phyloP scores from a whole-genome alignment of 768 basidiomycete species.

The Hypsizygus marmoreus region DNA sequence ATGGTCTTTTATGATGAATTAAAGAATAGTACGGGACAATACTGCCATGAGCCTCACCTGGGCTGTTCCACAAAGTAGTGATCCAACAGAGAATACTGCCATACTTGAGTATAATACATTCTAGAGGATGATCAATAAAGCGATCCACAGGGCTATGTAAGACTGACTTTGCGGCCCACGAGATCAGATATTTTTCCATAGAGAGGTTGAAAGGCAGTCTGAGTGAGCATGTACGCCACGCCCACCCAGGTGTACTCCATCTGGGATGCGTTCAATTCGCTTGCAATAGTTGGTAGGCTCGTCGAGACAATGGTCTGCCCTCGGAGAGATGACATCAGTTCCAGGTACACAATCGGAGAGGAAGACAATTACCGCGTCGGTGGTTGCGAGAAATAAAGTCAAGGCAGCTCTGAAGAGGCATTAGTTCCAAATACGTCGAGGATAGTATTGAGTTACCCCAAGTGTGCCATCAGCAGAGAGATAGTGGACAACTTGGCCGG shows the following conservation, averaged over 20 bases:
- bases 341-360: neutral
- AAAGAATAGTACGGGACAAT: too few species aligned
- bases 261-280: conserved; percentile 65
- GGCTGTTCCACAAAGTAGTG: conserved; percentile 77
- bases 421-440: neutral
- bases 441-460: conserved; percentile 58
- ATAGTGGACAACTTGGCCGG: conserved; percentile 48
- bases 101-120: conserved; percentile 73
- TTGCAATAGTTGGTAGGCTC: conserved; percentile 77
- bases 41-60: conserved; percentile 54
- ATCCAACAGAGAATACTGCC: conserved; percentile 72
- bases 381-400: conserved; percentile 83
- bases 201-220: conserved; percentile 82
- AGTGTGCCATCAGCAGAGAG: conserved; percentile 63
- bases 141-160: neutral
- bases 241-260: conserved; percentile 86
- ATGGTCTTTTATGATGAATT: conserved; percentile 40
- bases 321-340: conserved; percentile 1
- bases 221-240: conserved; percentile 82
- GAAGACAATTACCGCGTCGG: conserved; percentile 65
- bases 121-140: conserved; percentile 36
- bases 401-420: conserved; percentile 61
- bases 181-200: conserved; percentile 83
- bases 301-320: conserved; percentile 75
- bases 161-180: conserved; percentile 70